These are phyloP conservation scores for Entomortierella lignicola DNA, from an alignment of 192 early-diverging fungal genomes.

Conservation along the genomic window DNA sequence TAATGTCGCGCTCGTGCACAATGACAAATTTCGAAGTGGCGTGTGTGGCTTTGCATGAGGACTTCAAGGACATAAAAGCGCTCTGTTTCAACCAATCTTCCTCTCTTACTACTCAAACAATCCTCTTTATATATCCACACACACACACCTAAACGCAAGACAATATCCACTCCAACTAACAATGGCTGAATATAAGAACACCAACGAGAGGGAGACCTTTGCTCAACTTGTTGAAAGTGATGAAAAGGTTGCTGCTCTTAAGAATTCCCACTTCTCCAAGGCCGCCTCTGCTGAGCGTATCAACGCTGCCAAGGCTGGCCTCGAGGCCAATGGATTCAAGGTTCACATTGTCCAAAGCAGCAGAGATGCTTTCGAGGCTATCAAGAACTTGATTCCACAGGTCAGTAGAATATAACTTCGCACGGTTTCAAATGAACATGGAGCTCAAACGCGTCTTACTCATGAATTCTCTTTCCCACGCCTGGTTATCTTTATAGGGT, in stretches of 20 bases:
- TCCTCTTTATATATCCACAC: not conserved
- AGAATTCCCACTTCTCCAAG: slow-evolving; percentile 19
- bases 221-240: slow-evolving; percentile 25
- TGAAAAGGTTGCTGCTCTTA: slow-evolving; percentile 7
- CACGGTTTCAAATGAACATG: not conserved
- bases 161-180: too few species aligned
- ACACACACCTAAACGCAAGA: not conserved
- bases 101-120: not conserved
- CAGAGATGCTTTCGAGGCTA: slow-evolving; percentile 36
- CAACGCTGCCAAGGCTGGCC: slow-evolving; percentile 47
- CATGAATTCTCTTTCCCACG: not conserved
- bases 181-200: slow-evolving; percentile 41
- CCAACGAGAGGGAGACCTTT: slow-evolving; percentile 41
- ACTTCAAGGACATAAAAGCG: too few species aligned
- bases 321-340: slow-evolving; percentile 52
- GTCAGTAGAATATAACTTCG: slow-evolving; percentile 11
- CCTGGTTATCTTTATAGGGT: slow-evolving; percentile 20
- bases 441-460: not conserved
- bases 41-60: not conserved
- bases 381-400: slow-evolving; percentile 54
- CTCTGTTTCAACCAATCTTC: not conserved
- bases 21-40: slow-evolving; percentile 8
- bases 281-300: slow-evolving; percentile 39
- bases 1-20: not conserved
- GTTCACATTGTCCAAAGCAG: slow-evolving; percentile 50